phyloP scores from a whole-genome alignment of 208 protist genomes.

The Blastocrithidia nonstop region DNA sequence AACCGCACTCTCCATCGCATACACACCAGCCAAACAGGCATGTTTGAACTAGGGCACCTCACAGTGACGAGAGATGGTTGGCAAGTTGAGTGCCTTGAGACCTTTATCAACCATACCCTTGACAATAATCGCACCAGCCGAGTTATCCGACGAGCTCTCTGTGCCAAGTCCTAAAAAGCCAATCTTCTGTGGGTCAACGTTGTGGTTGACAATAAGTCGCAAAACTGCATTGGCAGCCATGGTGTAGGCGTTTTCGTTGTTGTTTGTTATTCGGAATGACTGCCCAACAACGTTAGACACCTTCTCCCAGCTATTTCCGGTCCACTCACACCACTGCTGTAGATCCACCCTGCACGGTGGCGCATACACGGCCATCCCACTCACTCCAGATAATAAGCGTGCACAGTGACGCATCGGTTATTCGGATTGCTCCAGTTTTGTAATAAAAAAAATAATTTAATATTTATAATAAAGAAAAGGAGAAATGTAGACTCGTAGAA shows the following conservation, averaged over 20 bases:
- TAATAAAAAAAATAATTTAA: constrained; percentile 7
- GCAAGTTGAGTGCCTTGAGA: constrained; percentile 45
- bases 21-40: constrained; percentile 83
- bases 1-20: constrained; percentile 71
- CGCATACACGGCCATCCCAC: constrained; percentile 73
- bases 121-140: constrained; percentile 81
- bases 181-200: constrained; percentile 64
- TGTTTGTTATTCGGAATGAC: constrained; percentile 70
- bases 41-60: constrained; percentile 89
- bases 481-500: too few relatives aligned
- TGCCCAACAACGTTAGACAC: constrained; percentile 75
- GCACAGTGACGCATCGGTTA: too few relatives aligned
- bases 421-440: too few relatives aligned
- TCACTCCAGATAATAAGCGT: constrained; percentile 59
- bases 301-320: constrained; percentile 81
- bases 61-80: constrained; percentile 58
- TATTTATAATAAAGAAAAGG: constrained; percentile 4
- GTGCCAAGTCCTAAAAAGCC: constrained; percentile 83
- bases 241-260: constrained; percentile 85
- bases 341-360: constrained; percentile 72
- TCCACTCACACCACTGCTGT: constrained; percentile 82
- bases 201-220: constrained; percentile 75
- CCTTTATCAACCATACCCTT: constrained; percentile 84
- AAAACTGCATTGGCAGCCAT: constrained; percentile 84
- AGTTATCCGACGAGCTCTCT: constrained; percentile 82